These are phyloP conservation scores for Fusarium verticillioides DNA, from an alignment of 2,329 filamentous ascomycete species.

Conservation along the genomic window DNA sequence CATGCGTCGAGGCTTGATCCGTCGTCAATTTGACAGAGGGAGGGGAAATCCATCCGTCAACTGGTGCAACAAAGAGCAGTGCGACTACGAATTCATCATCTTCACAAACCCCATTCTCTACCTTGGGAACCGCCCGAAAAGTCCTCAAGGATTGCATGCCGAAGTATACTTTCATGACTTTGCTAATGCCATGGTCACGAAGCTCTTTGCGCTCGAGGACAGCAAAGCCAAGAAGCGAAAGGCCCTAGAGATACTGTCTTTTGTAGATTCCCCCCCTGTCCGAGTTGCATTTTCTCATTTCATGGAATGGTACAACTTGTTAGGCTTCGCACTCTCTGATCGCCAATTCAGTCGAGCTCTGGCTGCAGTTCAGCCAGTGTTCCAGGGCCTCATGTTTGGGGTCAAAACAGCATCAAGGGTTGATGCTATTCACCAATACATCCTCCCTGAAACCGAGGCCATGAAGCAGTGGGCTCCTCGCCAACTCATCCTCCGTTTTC, in stretches of 20 bases:
- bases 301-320: background rate
- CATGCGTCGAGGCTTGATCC: constrained; percentile 24
- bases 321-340: background rate
- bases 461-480: constrained; percentile 8
- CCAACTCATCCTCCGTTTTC: constrained; percentile 39
- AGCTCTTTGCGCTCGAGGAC: constrained; percentile 14
- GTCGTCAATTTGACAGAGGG: constrained; percentile 34
- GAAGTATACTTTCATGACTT: constrained; percentile 36
- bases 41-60: constrained; percentile 24
- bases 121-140: constrained; percentile 9
- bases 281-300: constrained; percentile 39
- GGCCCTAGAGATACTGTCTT: constrained; percentile 33
- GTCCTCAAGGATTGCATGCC: constrained; percentile 7
- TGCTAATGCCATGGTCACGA: constrained; percentile 18
- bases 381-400: constrained; percentile 36
- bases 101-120: constrained; percentile 17
- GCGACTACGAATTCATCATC: constrained; percentile 13
- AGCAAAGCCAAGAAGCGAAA: constrained; percentile 20
- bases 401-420: constrained; percentile 6
- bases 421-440: constrained; percentile 17
- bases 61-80: constrained; percentile 36
- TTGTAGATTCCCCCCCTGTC: constrained; percentile 43
- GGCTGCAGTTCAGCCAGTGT: constrained; percentile 7
- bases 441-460: background rate
- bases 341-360: constrained; percentile 18